phyloP scores from a whole-genome alignment of 495 filamentous ascomycete species.

The Tirmania nivea region DNA sequence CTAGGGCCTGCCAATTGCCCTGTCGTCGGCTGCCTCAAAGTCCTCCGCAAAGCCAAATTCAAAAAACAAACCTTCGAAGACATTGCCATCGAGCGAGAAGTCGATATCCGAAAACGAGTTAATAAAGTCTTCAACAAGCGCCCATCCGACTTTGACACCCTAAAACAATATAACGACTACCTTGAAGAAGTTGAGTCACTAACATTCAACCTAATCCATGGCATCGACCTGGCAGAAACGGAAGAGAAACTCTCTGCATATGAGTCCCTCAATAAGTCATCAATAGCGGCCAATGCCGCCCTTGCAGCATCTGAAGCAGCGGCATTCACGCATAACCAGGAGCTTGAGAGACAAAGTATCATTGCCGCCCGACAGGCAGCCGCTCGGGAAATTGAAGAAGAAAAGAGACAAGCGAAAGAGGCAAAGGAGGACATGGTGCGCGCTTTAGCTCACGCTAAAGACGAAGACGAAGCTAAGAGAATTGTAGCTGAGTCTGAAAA shows the following conservation, averaged over 20 bases:
- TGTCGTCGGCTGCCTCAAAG: conserved; percentile 63
- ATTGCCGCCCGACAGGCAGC: conserved; percentile 26
- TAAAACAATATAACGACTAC: conserved; percentile 77
- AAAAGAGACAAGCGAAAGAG: conserved; percentile 26
- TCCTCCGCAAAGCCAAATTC: conserved; percentile 66
- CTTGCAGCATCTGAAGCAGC: conserved; percentile 32
- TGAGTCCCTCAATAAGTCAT: conserved; percentile 39
- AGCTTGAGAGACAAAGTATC: conserved; percentile 38
- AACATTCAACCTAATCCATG: conserved; percentile 64
- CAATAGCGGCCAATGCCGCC: conserved; percentile 33
- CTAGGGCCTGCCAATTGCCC: conserved; percentile 78
- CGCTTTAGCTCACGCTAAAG: conserved; percentile 26
- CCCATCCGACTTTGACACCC: conserved; percentile 71
- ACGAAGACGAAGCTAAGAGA: conserved; percentile 39
- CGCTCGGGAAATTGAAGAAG: conserved; percentile 29
- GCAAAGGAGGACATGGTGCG: conserved; percentile 30
- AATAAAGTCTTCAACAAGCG: conserved; percentile 65
- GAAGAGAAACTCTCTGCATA: conserved; percentile 47
- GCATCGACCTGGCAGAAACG: conserved; percentile 44
- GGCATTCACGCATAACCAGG: conserved; percentile 34
- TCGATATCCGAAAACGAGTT: conserved; percentile 70
- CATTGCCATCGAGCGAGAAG: conserved; percentile 74
- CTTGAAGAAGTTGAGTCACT: conserved; percentile 79
- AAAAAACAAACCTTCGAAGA: conserved; percentile 77
- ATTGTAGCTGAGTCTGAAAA: conserved; percentile 31